Base-by-base conservation (phyloP, 164 flowering plant genomes). In the Kingdonia uniflora region DNA sequence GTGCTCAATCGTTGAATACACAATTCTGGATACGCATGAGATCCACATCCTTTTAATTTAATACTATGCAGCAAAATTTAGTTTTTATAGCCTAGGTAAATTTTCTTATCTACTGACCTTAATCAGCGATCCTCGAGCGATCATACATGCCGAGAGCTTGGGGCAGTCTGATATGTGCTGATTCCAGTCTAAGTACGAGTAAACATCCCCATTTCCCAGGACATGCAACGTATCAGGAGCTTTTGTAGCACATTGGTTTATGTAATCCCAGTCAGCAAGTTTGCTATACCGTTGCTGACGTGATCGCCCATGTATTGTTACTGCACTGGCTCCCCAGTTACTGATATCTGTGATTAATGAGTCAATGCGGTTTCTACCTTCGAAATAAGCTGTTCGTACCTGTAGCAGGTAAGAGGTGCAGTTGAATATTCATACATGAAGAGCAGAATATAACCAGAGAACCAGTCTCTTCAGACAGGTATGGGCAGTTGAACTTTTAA, bases 231-330 rank as follows among this genome's bases (percentile, higher is more conserved):
- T 10, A 33, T 67, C 59, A 15, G 96, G 83, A 21, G 91, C 81
- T 66, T 76, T 75, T 59, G 58, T 71, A 38, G 84, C 80, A 74
- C 99, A 92, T 44, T 77, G 74, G 61, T 82, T 71, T 54, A 92
- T 70, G 67, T 88, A 92, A 15, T 80, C 95, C 99, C 99, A 88
- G 62, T 92, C 89, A 64, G 99, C 94, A 65, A 78, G 83, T 71
- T 92, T 92, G 76, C 85, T 86, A 54, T 92, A 92, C 6, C 99
- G 84, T 59, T 92, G 99, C 68, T 92, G 99, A 42, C 97, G 83
- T 59, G 99, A 74, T 40, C 97, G 76, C 19, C 97, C 99, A 74
- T 92, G 99, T 51, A 92, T 75, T 14, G 99, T 84, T 50, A 92
- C 69, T 8, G 95, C 95, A 73, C 61, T 84, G 47, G 95, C 87